Base-by-base conservation (phyloP, 2,329 filamentous ascomycete species). In the Fusarium austroafricanum region DNA sequence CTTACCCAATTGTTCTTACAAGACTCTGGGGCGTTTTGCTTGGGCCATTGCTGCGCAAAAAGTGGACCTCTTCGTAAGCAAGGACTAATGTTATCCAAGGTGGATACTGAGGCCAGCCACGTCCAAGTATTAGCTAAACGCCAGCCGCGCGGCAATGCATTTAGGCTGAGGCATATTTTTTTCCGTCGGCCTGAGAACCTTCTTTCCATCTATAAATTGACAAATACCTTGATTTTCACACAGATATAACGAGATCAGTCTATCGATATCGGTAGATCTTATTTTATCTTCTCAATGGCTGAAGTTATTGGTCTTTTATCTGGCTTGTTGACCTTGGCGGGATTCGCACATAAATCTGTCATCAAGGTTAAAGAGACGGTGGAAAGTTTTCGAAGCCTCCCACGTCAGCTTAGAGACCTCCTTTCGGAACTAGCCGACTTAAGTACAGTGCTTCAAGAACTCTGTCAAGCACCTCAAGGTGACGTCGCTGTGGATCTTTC, bases 401-500 rank as follows among this genome's bases (percentile, higher is more conserved):
- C 44, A n/a, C 44, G 44, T 10, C 46, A 39, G 20, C 17, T 29
- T 6, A 38, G 46, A 8, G 46, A 50, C 8, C 46, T 50, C 6
- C 33, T 50, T 29, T 39, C 17, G 4, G 46, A 50, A 17, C 14
- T 50, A 20, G 46, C 6, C 28, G 46, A 38, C 15, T 12, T 50
- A 21, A 39, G 33, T 20, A 39, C 7, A 3, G 33, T 50, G 17
- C 46, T 50, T 17, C 14, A 50, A 15, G 23, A 29, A 2, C 46
- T 50, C 17, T 29, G 33, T 39, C 46, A 39, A 7, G 20, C 54
- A 42, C 46, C 46, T 39, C 2, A 6, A 17, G 33, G 33, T 18
- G 21, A 50, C 23, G 5, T 38, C 2, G 46, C 39, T 7, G 17
- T 64, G 14, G 57, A 73, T 14, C 52, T 73, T 20, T 61, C 67